Percentiles rank a stretch among this genome's conserved stretches.
Evolutionary conservation across 495 filamentous ascomycete genomes (phyloP).

Genomic region (Haplographium delicatum): DNA sequence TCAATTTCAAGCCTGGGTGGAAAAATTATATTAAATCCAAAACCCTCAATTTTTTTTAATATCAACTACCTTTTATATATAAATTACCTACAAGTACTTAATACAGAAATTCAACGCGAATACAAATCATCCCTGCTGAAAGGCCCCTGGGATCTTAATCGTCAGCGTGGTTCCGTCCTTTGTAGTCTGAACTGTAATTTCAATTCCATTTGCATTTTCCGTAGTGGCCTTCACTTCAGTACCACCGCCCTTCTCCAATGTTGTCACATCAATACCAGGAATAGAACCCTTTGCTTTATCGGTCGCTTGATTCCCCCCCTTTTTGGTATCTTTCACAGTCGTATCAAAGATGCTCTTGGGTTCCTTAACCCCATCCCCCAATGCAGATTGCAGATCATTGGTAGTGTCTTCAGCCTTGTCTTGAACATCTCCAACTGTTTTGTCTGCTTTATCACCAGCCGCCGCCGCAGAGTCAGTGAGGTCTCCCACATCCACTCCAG

Average conservation of each 20-base stretch:
- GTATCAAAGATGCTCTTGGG: neutral
- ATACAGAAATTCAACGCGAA: no score
- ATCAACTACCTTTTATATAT: neutral
- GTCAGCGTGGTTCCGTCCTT: slow-evolving; percentile 18
- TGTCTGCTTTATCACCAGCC: neutral
- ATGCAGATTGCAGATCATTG: neutral
- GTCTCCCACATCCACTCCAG: neutral
- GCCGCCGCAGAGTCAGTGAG: neutral
- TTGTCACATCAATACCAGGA: neutral
- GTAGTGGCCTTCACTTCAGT: slow-evolving; percentile 1
- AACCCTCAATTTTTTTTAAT: no score
- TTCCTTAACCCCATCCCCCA: neutral
- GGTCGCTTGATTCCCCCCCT: neutral
- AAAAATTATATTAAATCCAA: no score
- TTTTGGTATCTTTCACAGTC: neutral
- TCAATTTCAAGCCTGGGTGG: no score
- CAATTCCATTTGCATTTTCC: slow-evolving; percentile 4
- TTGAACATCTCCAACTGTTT: neutral
- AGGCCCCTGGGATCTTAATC: slow-evolving; percentile 15
- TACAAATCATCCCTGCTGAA: slow-evolving; percentile 10
- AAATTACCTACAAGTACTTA: no score
- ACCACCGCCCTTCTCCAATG: neutral
- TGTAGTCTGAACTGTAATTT: slow-evolving; percentile 18
- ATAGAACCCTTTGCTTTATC: neutral
- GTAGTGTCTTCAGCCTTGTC: slow-evolving; percentile 1